Conservation (phyloP, 495 filamentous ascomycete genomes). For the Zalerion maritima region DNA sequence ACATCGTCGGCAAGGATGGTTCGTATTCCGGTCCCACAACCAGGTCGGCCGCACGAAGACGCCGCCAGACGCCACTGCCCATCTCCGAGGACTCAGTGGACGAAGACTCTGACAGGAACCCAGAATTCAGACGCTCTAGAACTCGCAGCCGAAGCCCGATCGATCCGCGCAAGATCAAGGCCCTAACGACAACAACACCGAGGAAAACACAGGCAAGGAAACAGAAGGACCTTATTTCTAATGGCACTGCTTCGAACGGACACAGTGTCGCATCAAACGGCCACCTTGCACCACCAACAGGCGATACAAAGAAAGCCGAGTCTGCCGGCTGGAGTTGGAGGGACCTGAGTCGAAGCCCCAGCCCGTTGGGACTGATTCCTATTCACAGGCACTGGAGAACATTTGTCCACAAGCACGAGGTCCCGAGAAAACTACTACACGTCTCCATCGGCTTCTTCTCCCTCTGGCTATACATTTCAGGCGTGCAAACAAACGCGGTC, state of each 20-base stretch:
- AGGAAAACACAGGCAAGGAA: constrained; percentile 5
- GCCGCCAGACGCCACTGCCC: constrained; percentile 24
- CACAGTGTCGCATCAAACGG: constrained; percentile 38
- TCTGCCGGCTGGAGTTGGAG: constrained; percentile 50
- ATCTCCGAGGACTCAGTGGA: constrained; percentile 20
- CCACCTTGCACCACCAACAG: constrained; percentile 51
- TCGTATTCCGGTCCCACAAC: constrained; percentile 47
- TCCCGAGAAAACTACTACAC: constrained; percentile 63
- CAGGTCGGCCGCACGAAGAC: constrained; percentile 44
- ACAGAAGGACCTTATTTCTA: constrained; percentile 1
- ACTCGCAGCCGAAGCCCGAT: constrained; percentile 38
- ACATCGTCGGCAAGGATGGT: constrained; percentile 12
- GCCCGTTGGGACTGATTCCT: constrained; percentile 85
- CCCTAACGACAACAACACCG: constrained; percentile 26
- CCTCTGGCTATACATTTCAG: constrained; percentile 63
- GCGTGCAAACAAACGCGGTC: constrained; percentile 56
- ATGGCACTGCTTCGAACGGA: constrained; percentile 14
- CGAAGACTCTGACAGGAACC: constrained; percentile 20
- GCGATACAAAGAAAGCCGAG: too few relatives aligned
- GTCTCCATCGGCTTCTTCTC: constrained; percentile 94
- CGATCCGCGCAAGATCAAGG: constrained; percentile 31
- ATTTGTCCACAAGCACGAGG: constrained; percentile 64
- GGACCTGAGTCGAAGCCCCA: constrained; percentile 74
- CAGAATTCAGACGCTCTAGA: constrained; percentile 29
- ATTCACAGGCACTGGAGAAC: constrained; percentile 66